Base-by-base conservation (phyloP, 2,329 filamentous ascomycete genomes). In the Monilinia polystroma region DNA sequence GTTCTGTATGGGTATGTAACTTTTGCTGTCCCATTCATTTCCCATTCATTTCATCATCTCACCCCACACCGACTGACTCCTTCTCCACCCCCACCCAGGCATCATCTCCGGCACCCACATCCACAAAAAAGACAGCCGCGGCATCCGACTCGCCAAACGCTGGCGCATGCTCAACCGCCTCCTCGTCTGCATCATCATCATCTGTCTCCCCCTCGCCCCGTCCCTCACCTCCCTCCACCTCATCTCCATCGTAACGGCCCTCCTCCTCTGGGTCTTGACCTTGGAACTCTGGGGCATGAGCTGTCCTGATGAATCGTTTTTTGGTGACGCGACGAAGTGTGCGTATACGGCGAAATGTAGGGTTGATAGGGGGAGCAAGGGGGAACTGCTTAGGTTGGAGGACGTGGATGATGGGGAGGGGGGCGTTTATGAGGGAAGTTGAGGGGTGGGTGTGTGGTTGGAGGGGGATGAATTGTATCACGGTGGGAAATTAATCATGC, bases 81-180 rank as follows among this genome's bases (percentile, higher is more conserved):
- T 57, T 49, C 29, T 7, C 11, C 5, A 2, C 29, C 11, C n/a
- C 38, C 23, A 32, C 26, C 8, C 49, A 77, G 78, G 77, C 11
- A 69, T 83, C 63, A 87, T 89, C 59, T 81, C 84, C 1, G 72
- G 82, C 23, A 79, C 79, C 16, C 86, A 89, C 72, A 77, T 81
- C 49, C 86, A 88, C 77, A 85, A 84, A 69, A 78, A 80, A 32
- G 78, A 83, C 20, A 76, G 80, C 2, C 79, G 79, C 7, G 79
- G 81, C 38, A 68, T 71, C 14, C 71, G 73, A 1, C 68, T 75
- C 16, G 2, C 75, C 84, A 68, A 77, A 77, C 63, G 86, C 86
- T 78, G 77, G n/a, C 81, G 87, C 0, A 75, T 89, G 7, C 70
- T 77, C 11, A 81, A 85, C 69, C 82, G 87, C 0, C 74, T 81